These are phyloP conservation scores for Malus hybrid DNA, from an alignment of 331 rosid genomes.

Conservation along the genomic window DNA sequence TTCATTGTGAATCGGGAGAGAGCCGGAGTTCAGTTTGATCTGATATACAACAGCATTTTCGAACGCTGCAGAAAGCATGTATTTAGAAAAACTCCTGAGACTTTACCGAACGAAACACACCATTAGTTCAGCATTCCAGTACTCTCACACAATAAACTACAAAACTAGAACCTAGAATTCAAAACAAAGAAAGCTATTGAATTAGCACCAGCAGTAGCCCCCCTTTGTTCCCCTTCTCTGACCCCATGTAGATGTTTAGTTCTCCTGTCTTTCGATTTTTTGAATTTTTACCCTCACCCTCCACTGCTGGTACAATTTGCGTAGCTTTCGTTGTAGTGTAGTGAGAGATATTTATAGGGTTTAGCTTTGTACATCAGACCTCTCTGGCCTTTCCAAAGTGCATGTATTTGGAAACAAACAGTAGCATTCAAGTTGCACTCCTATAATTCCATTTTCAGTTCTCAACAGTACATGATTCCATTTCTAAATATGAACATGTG, in stretches of 20 bases:
- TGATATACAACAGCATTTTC: conserved; percentile 80
- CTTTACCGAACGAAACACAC: conserved; percentile 50
- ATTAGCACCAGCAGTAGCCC: not conserved
- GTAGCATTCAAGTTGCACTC: not conserved
- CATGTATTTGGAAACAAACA: not conserved
- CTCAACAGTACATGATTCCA: too few relatives aligned
- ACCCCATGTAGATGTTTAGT: conserved; percentile 9
- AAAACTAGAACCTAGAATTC: not conserved
- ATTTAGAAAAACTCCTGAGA: conserved; percentile 59
- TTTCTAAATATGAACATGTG: too few relatives aligned
- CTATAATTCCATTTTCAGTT: not conserved
- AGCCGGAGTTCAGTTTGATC: conserved; percentile 91
- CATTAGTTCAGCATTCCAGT: conserved; percentile 29
- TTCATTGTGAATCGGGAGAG: conserved; percentile 86
- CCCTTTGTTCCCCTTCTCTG: not conserved
- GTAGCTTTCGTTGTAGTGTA: conserved; percentile 18
- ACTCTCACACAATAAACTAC: not conserved
- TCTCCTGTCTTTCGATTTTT: too few relatives aligned
- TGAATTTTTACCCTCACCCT: not conserved
- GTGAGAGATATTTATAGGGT: conserved; percentile 19
- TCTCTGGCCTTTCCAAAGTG: not conserved
- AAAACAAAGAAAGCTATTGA: not conserved
- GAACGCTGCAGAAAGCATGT: conserved; percentile 93
- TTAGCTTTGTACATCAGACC: conserved; percentile 14
- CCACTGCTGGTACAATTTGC: conserved; percentile 8